Evolutionary conservation across 257 asterid species (phyloP).

Genomic region (Forsythia viridissima): DNA sequence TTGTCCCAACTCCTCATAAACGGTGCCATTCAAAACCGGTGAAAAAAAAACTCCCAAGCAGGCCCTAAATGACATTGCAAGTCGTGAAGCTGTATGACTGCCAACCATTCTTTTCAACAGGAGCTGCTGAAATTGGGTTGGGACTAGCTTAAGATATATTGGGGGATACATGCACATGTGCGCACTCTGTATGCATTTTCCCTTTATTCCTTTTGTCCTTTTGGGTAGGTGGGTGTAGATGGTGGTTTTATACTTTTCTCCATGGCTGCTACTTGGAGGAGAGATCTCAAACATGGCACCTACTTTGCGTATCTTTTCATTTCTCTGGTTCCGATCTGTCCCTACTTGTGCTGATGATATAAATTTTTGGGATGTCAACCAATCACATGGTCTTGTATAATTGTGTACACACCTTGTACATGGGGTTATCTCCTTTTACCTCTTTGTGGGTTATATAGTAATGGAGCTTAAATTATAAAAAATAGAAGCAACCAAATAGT

Average conservation of each 20-base stretch:
- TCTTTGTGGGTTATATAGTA: background rate
- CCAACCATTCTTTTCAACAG: background rate
- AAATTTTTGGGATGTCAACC: background rate
- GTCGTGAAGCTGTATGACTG: background rate
- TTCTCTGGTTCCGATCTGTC: background rate
- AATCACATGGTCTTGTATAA: background rate
- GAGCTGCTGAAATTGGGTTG: background rate
- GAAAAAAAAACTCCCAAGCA: too few relatives aligned
- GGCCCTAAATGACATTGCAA: background rate
- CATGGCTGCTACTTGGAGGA: background rate
- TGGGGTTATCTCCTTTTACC: background rate
- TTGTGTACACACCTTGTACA: background rate
- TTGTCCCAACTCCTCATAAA: too few relatives aligned
- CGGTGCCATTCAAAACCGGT: too few relatives aligned
- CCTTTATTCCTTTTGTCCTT: background rate
- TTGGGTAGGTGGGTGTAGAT: background rate
- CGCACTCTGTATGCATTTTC: background rate
- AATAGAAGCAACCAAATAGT: background rate
- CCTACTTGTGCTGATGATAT: background rate
- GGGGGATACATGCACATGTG: background rate
- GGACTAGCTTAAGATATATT: background rate
- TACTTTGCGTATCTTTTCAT: background rate
- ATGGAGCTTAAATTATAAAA: background rate
- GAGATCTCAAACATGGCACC: background rate
- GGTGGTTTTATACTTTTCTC: background rate